Percentiles rank a stretch among this genome's conserved stretches.
phyloP scores from a whole-genome alignment of 2,329 filamentous ascomycete species.

The Exophiala mesophila region DNA sequence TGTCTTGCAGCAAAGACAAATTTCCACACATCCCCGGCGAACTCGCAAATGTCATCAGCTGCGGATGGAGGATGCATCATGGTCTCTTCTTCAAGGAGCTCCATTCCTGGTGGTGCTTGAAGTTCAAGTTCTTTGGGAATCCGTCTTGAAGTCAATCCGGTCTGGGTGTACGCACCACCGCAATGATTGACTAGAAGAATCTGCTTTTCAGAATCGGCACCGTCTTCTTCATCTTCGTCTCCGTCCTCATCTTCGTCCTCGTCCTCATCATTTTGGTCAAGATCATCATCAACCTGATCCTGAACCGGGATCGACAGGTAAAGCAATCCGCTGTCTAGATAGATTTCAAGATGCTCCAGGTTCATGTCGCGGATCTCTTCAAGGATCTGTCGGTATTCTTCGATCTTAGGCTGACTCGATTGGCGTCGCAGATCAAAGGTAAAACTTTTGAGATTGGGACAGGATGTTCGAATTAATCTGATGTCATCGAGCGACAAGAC shows the following conservation, averaged over 20 bases:
- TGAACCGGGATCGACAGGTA: background rate
- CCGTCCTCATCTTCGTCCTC: constrained; percentile 1
- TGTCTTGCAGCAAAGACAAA: constrained; percentile 14
- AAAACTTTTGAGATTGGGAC: constrained; percentile 14
- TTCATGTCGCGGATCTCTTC: constrained; percentile 15
- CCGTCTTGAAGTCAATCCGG: background rate
- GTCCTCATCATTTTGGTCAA: background rate
- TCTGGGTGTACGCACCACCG: constrained; percentile 3
- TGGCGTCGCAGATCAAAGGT: constrained; percentile 18
- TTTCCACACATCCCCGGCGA: constrained; percentile 15
- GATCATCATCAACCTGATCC: background rate
- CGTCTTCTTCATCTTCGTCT: background rate
- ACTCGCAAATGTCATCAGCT: constrained; percentile 8
- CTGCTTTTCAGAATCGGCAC: background rate
- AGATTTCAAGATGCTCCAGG: constrained; percentile 20
- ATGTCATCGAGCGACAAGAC: constrained; percentile 13
- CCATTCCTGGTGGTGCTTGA: no score
- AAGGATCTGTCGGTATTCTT: constrained; percentile 12
- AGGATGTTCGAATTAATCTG: constrained; percentile 9
- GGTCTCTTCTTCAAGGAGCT: background rate
- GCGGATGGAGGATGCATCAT: constrained; percentile 11
- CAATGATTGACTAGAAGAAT: constrained; percentile 2
- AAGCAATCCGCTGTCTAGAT: constrained; percentile 15
- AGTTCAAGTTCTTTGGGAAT: background rate
- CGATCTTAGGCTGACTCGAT: constrained; percentile 3